Evolutionary conservation across 306 rosid species (phyloP), one percentile per base, ranked within the genome.

Genomic region (Acacia crassicarpa): DNA sequence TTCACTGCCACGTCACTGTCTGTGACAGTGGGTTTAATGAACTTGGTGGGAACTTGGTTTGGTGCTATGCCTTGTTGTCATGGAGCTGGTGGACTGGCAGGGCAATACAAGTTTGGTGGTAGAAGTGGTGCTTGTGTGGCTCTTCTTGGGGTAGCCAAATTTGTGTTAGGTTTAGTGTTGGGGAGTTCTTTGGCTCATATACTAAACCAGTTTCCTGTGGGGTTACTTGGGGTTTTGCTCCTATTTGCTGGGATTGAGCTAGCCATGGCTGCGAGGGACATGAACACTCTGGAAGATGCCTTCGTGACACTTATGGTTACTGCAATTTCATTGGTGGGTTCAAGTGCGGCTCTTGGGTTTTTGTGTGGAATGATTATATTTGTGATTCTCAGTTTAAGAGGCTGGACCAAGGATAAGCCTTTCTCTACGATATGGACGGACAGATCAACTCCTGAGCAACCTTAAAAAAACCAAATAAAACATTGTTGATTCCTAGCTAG

Each of bases 81-180:
- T 70, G 97, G 98, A 0, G 97, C 94, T 0, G 98, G 98, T 7
- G 98, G 98, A 22, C 38, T 94, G 2, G 98, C 98, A 0, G 94
- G 98, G 25, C 98, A 94, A 53, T 94, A 91, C 67, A 91, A 89
- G 43, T 94, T 94, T 41, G 98, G 97, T 27, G 97, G 98, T 0
- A 85, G 98, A 82, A 94, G 97, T 75, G 98, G 98, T 0, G 97
- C 87, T 25, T 91, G 98, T 71, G 97, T 94, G 77, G 97, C 93
- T 0, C 43, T 94, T 20, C 92, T 94, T 30, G 97, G 98, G 19
- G 90, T 81, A 2, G 89, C 86, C 0, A 94, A 94, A 58, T 73
- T 87, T 80, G 75, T 87, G 0, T 82, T 91, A 45, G 96, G 97
- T 9, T 86, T 92, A 80, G 88, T 87, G 2, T 61, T 93, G 32